These are phyloP conservation scores for Grosmannia penicillata DNA, from an alignment of 2,329 filamentous ascomycete genomes.

Conservation along the genomic window DNA sequence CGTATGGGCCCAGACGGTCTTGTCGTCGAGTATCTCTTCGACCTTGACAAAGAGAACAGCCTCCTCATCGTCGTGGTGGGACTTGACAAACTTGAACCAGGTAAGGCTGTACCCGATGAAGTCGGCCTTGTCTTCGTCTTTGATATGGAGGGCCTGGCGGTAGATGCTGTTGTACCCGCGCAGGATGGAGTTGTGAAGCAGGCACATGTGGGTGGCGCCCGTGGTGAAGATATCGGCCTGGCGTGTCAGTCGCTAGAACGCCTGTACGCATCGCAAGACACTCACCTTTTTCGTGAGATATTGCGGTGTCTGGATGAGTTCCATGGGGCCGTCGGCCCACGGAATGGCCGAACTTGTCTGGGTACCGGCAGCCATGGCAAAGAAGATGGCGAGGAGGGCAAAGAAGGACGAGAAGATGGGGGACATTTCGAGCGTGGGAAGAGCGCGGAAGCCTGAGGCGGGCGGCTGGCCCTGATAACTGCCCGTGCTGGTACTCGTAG, in stretches of 20 bases:
- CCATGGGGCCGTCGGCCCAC: conserved; percentile 42
- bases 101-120: conserved; percentile 44
- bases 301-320: conserved; percentile 37
- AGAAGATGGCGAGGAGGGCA: too few relatives aligned
- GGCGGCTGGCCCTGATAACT: too few relatives aligned
- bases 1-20: conserved; percentile 34
- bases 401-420: too few relatives aligned
- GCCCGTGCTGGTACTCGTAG: too few relatives aligned
- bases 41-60: conserved; percentile 38
- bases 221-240: conserved; percentile 43
- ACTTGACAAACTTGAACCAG: conserved; percentile 43
- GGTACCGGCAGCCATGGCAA: too few relatives aligned
- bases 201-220: conserved; percentile 44
- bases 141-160: conserved; percentile 34
- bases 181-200: conserved; percentile 48
- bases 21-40: conserved; percentile 33
- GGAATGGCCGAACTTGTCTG: too few relatives aligned
- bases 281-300: conserved; percentile 34
- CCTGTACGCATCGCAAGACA: background rate
- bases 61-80: conserved; percentile 48
- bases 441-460: too few relatives aligned
- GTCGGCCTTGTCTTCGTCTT: conserved; percentile 34
- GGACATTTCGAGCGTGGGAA: too few relatives aligned
- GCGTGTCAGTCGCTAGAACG: background rate
- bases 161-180: conserved; percentile 51